Conservation (phyloP, 768 basidiomycete genomes). For the Russula earlei region DNA sequence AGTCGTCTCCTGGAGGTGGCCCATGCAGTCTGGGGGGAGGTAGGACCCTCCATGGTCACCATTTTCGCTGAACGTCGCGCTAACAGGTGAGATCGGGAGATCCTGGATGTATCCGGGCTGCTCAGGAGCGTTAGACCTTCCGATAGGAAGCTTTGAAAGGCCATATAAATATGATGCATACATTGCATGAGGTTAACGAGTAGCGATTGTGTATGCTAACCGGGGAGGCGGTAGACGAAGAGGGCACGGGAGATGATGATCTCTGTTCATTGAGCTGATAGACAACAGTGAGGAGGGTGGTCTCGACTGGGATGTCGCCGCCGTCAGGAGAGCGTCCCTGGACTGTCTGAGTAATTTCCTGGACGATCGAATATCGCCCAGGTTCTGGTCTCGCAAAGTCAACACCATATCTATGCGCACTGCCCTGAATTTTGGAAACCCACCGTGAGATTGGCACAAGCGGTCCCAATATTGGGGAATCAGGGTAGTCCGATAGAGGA, state of each 20-base stretch:
- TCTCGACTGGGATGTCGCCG: slow-evolving; percentile 6
- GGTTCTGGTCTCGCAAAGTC: slow-evolving; percentile 42
- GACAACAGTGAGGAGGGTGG: slow-evolving; percentile 22
- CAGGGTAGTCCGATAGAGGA: slow-evolving; percentile 51
- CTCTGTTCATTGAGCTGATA: slow-evolving; percentile 22
- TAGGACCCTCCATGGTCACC: slow-evolving; percentile 15
- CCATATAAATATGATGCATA: neutral
- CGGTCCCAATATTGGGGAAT: slow-evolving; percentile 59
- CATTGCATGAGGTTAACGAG: slow-evolving; percentile 14
- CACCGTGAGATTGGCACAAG: slow-evolving; percentile 47
- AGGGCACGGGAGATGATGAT: slow-evolving; percentile 9
- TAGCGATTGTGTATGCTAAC: slow-evolving; percentile 13
- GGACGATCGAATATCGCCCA: slow-evolving; percentile 54
- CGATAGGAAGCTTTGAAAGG: neutral
- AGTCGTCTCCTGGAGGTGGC: slow-evolving; percentile 6
- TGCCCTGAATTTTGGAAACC: slow-evolving; percentile 16
- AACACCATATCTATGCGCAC: neutral
- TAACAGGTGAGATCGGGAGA: slow-evolving; percentile 22
- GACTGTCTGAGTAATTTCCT: slow-evolving; percentile 39
- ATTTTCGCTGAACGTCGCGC: slow-evolving; percentile 19
- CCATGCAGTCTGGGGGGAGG: slow-evolving; percentile 3
- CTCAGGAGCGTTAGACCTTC: neutral
- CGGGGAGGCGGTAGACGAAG: slow-evolving; percentile 16
- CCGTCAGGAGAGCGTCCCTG: slow-evolving; percentile 8
- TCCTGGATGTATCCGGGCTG: slow-evolving; percentile 19